These are phyloP conservation scores for Debaryomyces castellii DNA, from an alignment of 805 yeast species.

Conservation along the genomic window DNA sequence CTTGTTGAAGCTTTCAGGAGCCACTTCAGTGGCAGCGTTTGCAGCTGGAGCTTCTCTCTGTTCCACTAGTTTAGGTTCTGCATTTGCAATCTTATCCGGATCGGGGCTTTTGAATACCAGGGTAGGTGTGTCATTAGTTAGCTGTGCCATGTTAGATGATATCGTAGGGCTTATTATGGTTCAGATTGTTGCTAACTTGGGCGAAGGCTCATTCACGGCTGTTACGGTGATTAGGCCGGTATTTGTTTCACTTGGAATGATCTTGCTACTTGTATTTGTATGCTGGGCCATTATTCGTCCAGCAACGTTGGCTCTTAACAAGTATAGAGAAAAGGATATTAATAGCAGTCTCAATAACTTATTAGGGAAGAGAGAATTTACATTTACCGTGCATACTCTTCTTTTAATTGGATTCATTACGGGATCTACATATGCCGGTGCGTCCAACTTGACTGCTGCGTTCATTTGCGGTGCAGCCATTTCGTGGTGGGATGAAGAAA, in stretches of 20 bases:
- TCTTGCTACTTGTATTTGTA: background rate
- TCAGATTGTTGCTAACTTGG: slow-evolving; percentile 4
- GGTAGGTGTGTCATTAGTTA: slow-evolving; percentile 4
- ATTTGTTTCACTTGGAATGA: slow-evolving; percentile 4
- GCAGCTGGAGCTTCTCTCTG: slow-evolving; percentile 8
- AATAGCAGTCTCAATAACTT: background rate
- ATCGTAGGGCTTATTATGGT: slow-evolving; percentile 6
- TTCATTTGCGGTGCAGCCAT: slow-evolving; percentile 3
- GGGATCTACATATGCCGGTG: slow-evolving; percentile 4
- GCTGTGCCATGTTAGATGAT: slow-evolving; percentile 6
- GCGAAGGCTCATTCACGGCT: slow-evolving; percentile 5
- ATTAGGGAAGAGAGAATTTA: background rate
- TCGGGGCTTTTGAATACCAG: slow-evolving; percentile 3
- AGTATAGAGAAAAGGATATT: background rate
- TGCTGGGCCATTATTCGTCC: slow-evolving; percentile 1
- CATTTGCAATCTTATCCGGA: slow-evolving; percentile 4
- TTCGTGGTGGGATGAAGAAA: slow-evolving; percentile 4
- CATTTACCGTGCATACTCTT: slow-evolving; percentile 1
- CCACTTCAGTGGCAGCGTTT: slow-evolving; percentile 3
- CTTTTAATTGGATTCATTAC: slow-evolving; percentile 1
- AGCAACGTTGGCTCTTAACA: background rate
- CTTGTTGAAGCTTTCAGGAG: slow-evolving; percentile 1
- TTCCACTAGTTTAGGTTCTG: slow-evolving; percentile 7
- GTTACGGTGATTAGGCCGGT: slow-evolving; percentile 3
- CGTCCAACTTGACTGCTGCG: slow-evolving; percentile 5